Evolutionary conservation across 345 rosid species (phyloP).

Genomic region (Linum tenue): DNA sequence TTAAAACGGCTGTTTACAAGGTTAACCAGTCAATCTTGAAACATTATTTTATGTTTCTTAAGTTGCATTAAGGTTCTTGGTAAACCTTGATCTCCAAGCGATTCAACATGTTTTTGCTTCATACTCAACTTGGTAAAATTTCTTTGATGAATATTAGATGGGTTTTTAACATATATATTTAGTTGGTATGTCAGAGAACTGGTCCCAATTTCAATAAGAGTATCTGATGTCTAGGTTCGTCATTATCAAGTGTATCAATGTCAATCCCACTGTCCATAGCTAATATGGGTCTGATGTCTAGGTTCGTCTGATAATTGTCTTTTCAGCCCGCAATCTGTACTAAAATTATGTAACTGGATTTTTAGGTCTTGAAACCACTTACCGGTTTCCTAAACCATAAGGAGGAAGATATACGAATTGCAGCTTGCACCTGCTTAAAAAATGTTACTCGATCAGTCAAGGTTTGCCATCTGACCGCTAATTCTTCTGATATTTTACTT

Average conservation of each 20-base stretch:
- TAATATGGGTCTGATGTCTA: too few species aligned
- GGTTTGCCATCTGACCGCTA: constrained; percentile 38
- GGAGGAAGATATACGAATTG: constrained; percentile 49
- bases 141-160: too few species aligned
- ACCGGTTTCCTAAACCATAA: constrained; percentile 47
- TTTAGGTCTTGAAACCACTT: constrained; percentile 48
- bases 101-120: too few species aligned
- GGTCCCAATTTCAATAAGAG: too few species aligned
- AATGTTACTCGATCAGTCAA: constrained; percentile 72
- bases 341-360: constrained; percentile 16
- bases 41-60: too few species aligned
- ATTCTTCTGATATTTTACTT: constrained; percentile 11
- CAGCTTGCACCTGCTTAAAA: constrained; percentile 75
- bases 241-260: too few species aligned
- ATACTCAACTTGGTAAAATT: not conserved
- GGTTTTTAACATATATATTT: too few species aligned
- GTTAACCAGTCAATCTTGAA: not conserved
- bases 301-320: not conserved
- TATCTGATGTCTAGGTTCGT: too few species aligned
- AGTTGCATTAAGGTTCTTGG: too few species aligned
- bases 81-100: too few species aligned
- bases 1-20: not conserved
- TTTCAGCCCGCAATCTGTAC: not conserved
- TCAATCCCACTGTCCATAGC: too few species aligned
- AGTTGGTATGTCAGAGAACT: too few species aligned